phyloP scores from a whole-genome alignment of 1,284 basidiomycete genomes.

The Grifola frondosa region DNA sequence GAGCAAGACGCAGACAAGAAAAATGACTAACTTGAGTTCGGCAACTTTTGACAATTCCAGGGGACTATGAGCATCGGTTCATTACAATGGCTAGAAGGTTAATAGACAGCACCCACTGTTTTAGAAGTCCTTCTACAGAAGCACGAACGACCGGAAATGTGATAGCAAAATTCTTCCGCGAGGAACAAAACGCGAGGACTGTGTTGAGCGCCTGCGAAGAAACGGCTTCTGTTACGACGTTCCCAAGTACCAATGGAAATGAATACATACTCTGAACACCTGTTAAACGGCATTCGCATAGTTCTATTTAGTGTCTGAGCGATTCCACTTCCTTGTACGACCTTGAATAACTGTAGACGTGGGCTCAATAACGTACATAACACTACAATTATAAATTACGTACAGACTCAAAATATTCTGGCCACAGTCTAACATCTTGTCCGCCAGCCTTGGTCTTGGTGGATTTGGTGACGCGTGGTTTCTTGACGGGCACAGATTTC shows the following conservation, averaged over 20 bases:
- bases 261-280: constrained; percentile 21
- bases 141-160: constrained; percentile 77
- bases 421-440: constrained; percentile 43
- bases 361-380: neutral
- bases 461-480: constrained; percentile 14
- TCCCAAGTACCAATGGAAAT: neutral
- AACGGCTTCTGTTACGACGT: neutral
- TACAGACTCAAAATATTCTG: constrained; percentile 59
- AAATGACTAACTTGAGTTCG: constrained; percentile 73
- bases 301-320: neutral
- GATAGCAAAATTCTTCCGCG: constrained; percentile 78
- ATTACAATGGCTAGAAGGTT: constrained; percentile 7
- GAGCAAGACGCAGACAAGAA: no score
- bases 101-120: constrained; percentile 47
- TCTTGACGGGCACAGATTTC: constrained; percentile 15
- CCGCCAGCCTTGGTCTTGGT: constrained; percentile 28
- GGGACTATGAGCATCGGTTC: constrained; percentile 49
- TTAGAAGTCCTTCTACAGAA: constrained; percentile 78
- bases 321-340: no score
- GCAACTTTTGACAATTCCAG: constrained; percentile 79
- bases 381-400: constrained; percentile 18
- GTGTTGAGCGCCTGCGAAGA: constrained; percentile 81
- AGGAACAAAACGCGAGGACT: constrained; percentile 85
- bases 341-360: constrained; percentile 26
- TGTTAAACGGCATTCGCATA: constrained; percentile 1